Evolutionary conservation across 352 stramenopile species (phyloP).

Genomic region (Saprolegnia diclina): DNA sequence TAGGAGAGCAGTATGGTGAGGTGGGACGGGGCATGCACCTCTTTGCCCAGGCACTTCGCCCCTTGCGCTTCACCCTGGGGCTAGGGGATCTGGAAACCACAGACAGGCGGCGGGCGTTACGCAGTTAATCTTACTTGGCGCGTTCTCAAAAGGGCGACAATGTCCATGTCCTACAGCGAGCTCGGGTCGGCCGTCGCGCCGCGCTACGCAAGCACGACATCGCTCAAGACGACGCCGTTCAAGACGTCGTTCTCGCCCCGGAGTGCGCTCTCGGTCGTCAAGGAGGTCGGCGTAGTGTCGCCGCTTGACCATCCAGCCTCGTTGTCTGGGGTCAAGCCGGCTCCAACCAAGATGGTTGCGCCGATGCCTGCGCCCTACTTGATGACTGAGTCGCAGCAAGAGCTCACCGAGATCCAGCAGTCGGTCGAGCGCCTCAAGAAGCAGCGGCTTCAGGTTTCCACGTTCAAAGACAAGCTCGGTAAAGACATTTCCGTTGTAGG

Average conservation of each 20-base stretch:
- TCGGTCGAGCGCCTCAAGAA: conserved; percentile 27
- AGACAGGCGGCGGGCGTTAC: neutral
- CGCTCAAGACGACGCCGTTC: neutral
- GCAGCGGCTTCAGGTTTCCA: conserved; percentile 16
- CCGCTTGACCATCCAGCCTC: neutral
- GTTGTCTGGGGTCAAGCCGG: neutral
- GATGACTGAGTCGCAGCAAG: conserved; percentile 13
- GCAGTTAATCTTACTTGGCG: too few species aligned
- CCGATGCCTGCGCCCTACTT: neutral
- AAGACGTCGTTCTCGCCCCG: neutral
- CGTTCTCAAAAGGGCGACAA: neutral
- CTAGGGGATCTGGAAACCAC: neutral
- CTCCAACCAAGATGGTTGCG: neutral
- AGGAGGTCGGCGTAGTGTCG: neutral
- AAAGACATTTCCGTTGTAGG: neutral
- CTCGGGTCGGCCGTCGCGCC: neutral
- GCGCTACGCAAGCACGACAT: neutral
- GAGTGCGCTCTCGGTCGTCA: neutral
- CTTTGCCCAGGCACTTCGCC: too few species aligned
- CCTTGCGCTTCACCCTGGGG: too few species aligned
- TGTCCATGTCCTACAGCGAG: conserved; percentile 19
- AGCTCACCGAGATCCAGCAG: conserved; percentile 23
- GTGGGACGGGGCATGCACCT: too few species aligned
- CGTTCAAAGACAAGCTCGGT: neutral
- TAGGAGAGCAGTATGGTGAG: too few species aligned